Evolutionary conservation across 106 monocot species (phyloP).

Genomic region (Phalaenopsis equestris): DNA sequence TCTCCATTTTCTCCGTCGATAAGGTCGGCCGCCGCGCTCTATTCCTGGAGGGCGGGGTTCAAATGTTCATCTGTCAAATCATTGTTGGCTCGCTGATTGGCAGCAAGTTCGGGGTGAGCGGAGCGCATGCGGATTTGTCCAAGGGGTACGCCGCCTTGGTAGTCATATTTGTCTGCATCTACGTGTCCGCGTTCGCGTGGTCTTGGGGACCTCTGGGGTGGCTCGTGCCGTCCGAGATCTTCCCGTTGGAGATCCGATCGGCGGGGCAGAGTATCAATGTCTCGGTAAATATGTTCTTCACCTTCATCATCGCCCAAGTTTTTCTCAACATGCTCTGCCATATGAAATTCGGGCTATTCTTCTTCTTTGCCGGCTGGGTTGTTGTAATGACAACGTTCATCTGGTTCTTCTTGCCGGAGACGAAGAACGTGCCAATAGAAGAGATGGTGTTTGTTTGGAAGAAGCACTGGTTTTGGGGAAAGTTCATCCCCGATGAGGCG

Average conservation of each 20-base stretch:
- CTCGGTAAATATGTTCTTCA: conserved; percentile 24
- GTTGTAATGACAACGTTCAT: conserved; percentile 22
- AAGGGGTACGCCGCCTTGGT: neutral
- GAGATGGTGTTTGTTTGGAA: conserved; percentile 38
- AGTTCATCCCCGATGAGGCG: conserved; percentile 5
- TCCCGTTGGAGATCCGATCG: conserved; percentile 24
- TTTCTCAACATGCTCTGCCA: conserved; percentile 26
- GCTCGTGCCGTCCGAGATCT: conserved; percentile 23
- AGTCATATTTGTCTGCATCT: conserved; percentile 10
- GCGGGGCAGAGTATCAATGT: conserved; percentile 27
- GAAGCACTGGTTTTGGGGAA: conserved; percentile 23
- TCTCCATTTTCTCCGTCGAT: conserved; percentile 27
- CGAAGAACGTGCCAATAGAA: conserved; percentile 56
- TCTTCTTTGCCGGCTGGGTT: conserved; percentile 27
- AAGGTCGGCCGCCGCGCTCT: conserved; percentile 11
- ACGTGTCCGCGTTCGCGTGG: conserved; percentile 23
- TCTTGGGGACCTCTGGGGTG: conserved; percentile 30
- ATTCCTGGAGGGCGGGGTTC: conserved; percentile 14
- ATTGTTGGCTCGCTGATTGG: conserved; percentile 12
- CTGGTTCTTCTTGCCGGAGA: conserved; percentile 37
- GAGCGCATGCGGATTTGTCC: neutral
- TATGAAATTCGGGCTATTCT: conserved; percentile 28
- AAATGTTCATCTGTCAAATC: conserved; percentile 20
- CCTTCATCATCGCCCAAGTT: conserved; percentile 23
- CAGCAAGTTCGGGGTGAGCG: conserved; percentile 12